Percentiles rank a stretch among this genome's conserved stretches.
These are phyloP conservation scores for Tolypocladium inflatum DNA, from an alignment of 2,329 filamentous ascomycete genomes.

Conservation along the genomic window DNA sequence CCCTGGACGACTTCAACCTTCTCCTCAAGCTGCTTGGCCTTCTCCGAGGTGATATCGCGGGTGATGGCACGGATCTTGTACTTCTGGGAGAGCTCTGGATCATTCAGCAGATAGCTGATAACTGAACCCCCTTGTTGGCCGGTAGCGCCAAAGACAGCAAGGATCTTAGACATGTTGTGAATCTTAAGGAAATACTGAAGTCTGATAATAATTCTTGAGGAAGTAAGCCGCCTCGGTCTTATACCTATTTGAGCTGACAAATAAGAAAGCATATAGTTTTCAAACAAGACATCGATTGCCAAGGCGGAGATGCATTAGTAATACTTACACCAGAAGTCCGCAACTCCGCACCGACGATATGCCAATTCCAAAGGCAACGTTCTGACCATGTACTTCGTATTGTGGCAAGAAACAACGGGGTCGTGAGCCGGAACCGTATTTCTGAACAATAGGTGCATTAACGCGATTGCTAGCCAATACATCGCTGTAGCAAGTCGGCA, in stretches of 20 bases:
- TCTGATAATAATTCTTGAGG: not conserved
- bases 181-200: not conserved
- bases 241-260: not conserved
- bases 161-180: constrained; percentile 20
- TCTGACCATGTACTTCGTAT: too few relatives aligned
- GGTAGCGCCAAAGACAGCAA: constrained; percentile 41
- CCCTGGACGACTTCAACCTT: constrained; percentile 27
- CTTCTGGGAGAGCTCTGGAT: constrained; percentile 30
- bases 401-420: too few relatives aligned
- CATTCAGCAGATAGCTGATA: constrained; percentile 32
- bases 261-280: not conserved
- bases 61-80: constrained; percentile 41
- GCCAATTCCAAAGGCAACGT: too few relatives aligned
- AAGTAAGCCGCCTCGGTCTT: not conserved
- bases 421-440: too few relatives aligned
- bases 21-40: constrained; percentile 17
- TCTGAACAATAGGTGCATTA: too few relatives aligned
- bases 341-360: not conserved
- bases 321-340: not conserved
- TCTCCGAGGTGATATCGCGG: constrained; percentile 28
- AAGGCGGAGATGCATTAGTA: too few relatives aligned
- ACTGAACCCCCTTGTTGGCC: constrained; percentile 42
- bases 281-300: too few relatives aligned
- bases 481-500: too few relatives aligned
- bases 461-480: too few relatives aligned